These are phyloP conservation scores for Fusarium oxysporum DNA, from an alignment of 2,329 filamentous ascomycete species.

Conservation along the genomic window DNA sequence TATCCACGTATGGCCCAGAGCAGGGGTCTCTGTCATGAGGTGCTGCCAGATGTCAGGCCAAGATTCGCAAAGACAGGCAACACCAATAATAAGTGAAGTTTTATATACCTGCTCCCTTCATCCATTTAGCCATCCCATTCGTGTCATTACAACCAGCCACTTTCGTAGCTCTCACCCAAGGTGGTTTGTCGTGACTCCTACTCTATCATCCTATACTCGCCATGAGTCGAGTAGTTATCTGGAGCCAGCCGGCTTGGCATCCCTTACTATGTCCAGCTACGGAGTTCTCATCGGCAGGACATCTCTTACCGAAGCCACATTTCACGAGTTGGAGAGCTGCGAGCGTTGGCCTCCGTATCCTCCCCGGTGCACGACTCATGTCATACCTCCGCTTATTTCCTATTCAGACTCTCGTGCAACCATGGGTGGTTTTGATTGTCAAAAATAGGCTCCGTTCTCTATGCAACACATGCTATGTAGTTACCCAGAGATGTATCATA, in stretches of 20 bases:
- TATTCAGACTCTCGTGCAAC: background rate
- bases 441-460: slow-evolving; percentile 1
- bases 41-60: slow-evolving; percentile 10
- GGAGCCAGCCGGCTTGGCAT: slow-evolving; percentile 28
- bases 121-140: background rate
- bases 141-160: background rate
- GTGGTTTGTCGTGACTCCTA: slow-evolving; percentile 27
- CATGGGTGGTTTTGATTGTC: background rate
- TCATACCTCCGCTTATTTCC: slow-evolving; percentile 18
- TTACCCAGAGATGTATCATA: background rate
- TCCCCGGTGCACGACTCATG: slow-evolving; percentile 29
- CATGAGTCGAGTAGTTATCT: slow-evolving; percentile 31
- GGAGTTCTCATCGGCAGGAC: background rate
- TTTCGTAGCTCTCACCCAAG: slow-evolving; percentile 14
- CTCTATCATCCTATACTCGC: slow-evolving; percentile 2
- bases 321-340: slow-evolving; percentile 15
- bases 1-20: slow-evolving; percentile 5
- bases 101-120: slow-evolving; percentile 25
- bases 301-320: slow-evolving; percentile 7
- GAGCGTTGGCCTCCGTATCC: slow-evolving; percentile 10
- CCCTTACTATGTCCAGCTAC: slow-evolving; percentile 17
- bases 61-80: slow-evolving; percentile 27
- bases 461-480: background rate
- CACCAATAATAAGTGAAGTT: slow-evolving; percentile 20
- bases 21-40: slow-evolving; percentile 15